Conservation (phyloP, 495 filamentous ascomycete genomes). For the Acidiella bohemica region DNA sequence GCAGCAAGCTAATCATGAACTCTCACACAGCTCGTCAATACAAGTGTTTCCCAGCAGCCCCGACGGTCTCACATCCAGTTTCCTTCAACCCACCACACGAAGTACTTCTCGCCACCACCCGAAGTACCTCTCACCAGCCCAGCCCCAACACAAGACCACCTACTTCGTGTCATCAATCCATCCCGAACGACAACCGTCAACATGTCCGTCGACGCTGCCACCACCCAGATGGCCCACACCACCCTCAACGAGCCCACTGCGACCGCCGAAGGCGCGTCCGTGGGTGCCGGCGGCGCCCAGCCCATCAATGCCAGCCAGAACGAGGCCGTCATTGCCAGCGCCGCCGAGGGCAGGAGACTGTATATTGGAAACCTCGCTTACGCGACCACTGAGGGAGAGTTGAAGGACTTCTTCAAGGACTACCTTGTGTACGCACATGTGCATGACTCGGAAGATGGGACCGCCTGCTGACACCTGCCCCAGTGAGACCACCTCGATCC, state of each 20-base stretch:
- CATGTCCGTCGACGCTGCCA: conserved; percentile 58
- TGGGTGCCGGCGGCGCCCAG: conserved; percentile 28
- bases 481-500: conserved; percentile 96
- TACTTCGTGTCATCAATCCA: conserved; percentile 30
- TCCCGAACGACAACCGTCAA: conserved; percentile 20
- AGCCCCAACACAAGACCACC: conserved; percentile 7
- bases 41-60: conserved; percentile 20
- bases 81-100: conserved; percentile 23
- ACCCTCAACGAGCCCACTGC: conserved; percentile 40
- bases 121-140: too few species aligned
- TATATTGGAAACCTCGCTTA: conserved; percentile 99
- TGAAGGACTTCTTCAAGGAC: conserved; percentile 96
- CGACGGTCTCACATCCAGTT: conserved; percentile 28
- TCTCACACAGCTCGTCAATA: conserved; percentile 21
- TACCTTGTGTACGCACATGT: conserved; percentile 99
- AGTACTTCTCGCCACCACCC: too few species aligned
- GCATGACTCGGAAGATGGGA: too few species aligned
- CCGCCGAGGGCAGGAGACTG: conserved; percentile 93
- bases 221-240: conserved; percentile 69
- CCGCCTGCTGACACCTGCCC: too few species aligned
- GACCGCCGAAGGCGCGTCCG: conserved; percentile 23
- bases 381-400: conserved; percentile 98
- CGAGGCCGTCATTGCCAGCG: conserved; percentile 87
- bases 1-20: neutral
- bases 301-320: conserved; percentile 48